These are phyloP conservation scores for Colletotrichum gloeosporioides DNA, from an alignment of 2,329 filamentous ascomycete species.

Conservation along the genomic window DNA sequence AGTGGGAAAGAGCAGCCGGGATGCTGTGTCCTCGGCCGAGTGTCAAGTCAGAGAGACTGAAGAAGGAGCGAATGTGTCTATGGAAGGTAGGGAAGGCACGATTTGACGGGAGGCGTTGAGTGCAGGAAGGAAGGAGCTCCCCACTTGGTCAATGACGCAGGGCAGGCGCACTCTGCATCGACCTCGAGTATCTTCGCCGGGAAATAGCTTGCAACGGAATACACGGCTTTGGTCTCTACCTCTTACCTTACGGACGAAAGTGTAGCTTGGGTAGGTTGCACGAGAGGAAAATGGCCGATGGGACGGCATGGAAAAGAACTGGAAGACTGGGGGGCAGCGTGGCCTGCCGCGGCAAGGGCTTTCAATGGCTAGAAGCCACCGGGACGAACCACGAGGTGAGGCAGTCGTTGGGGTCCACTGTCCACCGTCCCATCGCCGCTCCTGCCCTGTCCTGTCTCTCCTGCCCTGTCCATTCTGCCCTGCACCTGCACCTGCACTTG, in stretches of 20 bases:
- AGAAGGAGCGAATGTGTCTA: background rate
- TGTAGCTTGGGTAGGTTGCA: background rate
- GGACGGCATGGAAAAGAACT: background rate
- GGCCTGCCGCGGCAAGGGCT: background rate
- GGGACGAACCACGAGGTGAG: slow-evolving; percentile 3
- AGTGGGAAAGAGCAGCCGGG: background rate
- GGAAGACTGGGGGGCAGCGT: background rate
- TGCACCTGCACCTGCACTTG: background rate
- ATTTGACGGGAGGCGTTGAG: background rate
- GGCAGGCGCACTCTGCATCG: background rate
- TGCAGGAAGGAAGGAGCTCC: background rate
- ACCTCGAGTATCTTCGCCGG: background rate
- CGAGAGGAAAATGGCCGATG: background rate
- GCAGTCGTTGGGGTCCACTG: background rate
- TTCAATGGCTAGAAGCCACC: background rate
- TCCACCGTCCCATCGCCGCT: background rate
- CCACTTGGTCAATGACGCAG: background rate
- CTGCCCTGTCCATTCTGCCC: background rate
- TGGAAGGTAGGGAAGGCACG: background rate
- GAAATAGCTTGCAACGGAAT: background rate
- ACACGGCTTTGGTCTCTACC: background rate
- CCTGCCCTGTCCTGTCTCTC: background rate
- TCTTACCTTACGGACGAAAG: background rate
- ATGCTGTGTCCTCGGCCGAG: background rate
- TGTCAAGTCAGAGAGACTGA: background rate